Conservation (phyloP, 805 yeast species). For the Ogataea sp. region DNA sequence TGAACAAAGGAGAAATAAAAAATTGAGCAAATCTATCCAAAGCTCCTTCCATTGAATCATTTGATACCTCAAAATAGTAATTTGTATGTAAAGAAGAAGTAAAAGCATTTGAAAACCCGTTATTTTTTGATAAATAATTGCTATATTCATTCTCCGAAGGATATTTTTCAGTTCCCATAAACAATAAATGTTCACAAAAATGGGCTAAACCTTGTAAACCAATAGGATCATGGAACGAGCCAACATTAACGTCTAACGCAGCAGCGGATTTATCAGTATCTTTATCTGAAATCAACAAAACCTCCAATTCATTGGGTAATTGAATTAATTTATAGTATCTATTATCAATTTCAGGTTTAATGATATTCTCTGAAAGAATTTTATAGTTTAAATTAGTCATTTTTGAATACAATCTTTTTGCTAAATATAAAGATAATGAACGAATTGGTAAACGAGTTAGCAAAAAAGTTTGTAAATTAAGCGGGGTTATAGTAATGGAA, state of each 20-base stretch:
- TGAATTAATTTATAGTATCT: slow-evolving; percentile 63
- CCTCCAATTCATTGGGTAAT: slow-evolving; percentile 50
- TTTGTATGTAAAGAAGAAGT: slow-evolving; percentile 86
- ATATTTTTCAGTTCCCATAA: slow-evolving; percentile 73
- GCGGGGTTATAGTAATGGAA: no score
- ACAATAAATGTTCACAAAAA: slow-evolving; percentile 64
- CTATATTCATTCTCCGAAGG: slow-evolving; percentile 71
- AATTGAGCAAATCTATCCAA: slow-evolving; percentile 90
- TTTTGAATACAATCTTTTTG: neutral
- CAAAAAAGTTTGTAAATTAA: no score
- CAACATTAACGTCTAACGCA: slow-evolving; percentile 70
- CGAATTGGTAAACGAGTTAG: no score
- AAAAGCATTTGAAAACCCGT: slow-evolving; percentile 88
- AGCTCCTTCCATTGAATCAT: slow-evolving; percentile 75
- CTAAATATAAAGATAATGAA: no score
- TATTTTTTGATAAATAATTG: slow-evolving; percentile 69
- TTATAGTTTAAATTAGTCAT: slow-evolving; percentile 1
- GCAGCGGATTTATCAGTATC: slow-evolving; percentile 72
- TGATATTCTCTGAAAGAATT: slow-evolving; percentile 10
- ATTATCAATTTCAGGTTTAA: slow-evolving; percentile 57
- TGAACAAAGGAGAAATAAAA: slow-evolving; percentile 78
- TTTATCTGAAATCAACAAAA: slow-evolving; percentile 59
- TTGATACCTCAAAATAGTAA: slow-evolving; percentile 78
- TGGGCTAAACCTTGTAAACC: slow-evolving; percentile 70
- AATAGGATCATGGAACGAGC: slow-evolving; percentile 63